Conservation (phyloP, 345 rosid genomes). For the Turnera subulata region DNA sequence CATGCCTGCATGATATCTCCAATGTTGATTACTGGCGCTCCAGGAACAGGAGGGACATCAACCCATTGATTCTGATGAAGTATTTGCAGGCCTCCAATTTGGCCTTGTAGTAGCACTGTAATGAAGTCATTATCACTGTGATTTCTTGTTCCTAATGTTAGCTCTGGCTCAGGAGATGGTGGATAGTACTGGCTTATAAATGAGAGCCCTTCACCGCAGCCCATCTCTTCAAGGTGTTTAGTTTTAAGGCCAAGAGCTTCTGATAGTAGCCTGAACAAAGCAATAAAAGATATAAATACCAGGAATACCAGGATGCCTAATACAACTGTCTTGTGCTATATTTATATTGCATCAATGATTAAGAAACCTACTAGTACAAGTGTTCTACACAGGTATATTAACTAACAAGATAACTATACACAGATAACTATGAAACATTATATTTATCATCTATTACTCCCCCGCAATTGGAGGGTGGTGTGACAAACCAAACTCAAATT, state of each 20-base stretch:
- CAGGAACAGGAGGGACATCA: slow-evolving; percentile 17
- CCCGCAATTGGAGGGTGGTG: too few species aligned
- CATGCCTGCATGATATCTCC: slow-evolving; percentile 29
- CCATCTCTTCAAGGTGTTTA: slow-evolving; percentile 18
- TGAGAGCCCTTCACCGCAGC: slow-evolving; percentile 22
- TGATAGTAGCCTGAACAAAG: slow-evolving; percentile 26
- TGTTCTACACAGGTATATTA: too few species aligned
- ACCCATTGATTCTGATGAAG: slow-evolving; percentile 27
- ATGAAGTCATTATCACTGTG: slow-evolving; percentile 30
- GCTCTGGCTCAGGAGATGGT: slow-evolving; percentile 40
- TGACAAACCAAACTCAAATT: too few species aligned
- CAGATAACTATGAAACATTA: too few species aligned
- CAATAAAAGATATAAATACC: too few species aligned
- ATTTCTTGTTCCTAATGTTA: slow-evolving; percentile 25
- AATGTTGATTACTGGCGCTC: slow-evolving; percentile 26
- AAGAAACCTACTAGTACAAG: too few species aligned
- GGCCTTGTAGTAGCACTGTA: slow-evolving; percentile 34
- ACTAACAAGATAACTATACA: too few species aligned
- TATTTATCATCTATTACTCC: too few species aligned
- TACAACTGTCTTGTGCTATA: too few species aligned
- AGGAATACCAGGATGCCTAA: too few species aligned
- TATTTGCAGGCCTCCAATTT: slow-evolving; percentile 38
- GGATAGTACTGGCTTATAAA: slow-evolving; percentile 33
- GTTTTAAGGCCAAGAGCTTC: slow-evolving; percentile 35
- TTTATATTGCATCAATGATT: too few species aligned